phyloP scores from a whole-genome alignment of 345 rosid genomes.

The Melastoma malabathricum region DNA sequence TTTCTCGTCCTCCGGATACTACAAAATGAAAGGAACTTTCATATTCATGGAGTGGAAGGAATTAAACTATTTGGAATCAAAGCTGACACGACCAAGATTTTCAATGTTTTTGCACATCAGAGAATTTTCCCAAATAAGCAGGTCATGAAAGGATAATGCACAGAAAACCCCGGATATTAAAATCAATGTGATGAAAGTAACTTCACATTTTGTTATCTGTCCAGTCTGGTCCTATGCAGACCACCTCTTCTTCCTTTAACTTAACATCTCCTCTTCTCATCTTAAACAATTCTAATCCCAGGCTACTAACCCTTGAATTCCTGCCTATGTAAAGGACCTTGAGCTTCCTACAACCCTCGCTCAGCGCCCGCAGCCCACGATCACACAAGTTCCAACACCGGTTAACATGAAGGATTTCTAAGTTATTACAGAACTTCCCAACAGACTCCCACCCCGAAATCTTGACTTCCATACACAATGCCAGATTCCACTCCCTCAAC shows the following conservation, averaged over 20 bases:
- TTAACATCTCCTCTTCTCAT: conserved; percentile 28
- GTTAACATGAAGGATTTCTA: conserved; percentile 59
- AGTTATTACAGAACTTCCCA: conserved; percentile 34
- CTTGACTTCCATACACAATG: conserved; percentile 46
- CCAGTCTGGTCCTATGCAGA: conserved; percentile 46
- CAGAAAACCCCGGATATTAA: no score
- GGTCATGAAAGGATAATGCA: no score
- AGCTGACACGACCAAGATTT: no score
- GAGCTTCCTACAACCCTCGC: conserved; percentile 54
- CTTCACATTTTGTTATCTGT: background rate
- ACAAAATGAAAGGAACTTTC: no score
- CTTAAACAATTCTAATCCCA: conserved; percentile 42
- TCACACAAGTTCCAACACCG: conserved; percentile 53
- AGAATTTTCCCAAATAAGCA: no score
- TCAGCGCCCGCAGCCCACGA: conserved; percentile 38
- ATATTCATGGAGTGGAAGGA: no score
- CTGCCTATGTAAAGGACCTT: conserved; percentile 31
- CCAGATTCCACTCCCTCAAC: conserved; percentile 64
- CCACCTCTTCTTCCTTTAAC: conserved; percentile 32
- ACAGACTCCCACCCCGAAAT: conserved; percentile 52
- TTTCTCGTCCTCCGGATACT: no score
- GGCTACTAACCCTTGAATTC: conserved; percentile 8
- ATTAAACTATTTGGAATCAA: no score
- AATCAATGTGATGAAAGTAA: no score
- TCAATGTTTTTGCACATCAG: no score